phyloP scores from a whole-genome alignment of 1,284 basidiomycete species.

The Hypsizygus ulmarius region DNA sequence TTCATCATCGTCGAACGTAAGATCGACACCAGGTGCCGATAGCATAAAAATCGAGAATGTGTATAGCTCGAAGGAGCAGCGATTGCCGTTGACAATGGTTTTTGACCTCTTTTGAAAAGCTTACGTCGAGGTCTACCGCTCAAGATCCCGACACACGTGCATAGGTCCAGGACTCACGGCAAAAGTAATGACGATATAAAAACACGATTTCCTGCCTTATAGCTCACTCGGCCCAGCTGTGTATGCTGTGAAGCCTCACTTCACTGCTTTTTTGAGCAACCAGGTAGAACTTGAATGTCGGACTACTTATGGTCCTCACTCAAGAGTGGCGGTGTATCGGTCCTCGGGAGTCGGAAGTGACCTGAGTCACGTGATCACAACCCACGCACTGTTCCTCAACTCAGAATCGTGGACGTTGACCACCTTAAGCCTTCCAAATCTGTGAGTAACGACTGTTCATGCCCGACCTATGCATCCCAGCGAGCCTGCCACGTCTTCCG shows the following conservation, averaged over 20 bases:
- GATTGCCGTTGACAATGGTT: background rate
- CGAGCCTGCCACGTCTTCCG: conserved; percentile 4
- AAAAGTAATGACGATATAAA: no score
- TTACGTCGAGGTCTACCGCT: conserved; percentile 1
- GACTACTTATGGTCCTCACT: no score
- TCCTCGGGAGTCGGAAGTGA: conserved; percentile 10
- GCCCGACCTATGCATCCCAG: conserved; percentile 8
- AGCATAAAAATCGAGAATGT: conserved; percentile 43
- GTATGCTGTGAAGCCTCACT: no score
- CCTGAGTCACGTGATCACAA: conserved; percentile 10
- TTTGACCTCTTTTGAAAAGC: conserved; percentile 3
- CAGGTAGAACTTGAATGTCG: no score
- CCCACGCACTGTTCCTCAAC: conserved; percentile 1
- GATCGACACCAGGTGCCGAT: conserved; percentile 54
- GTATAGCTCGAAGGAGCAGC: conserved; percentile 7
- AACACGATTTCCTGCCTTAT: no score
- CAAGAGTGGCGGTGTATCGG: background rate
- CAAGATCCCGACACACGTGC: conserved; percentile 11
- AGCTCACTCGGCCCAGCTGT: no score
- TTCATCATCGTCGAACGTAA: conserved; percentile 64
- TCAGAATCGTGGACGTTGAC: conserved; percentile 16
- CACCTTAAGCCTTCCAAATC: conserved; percentile 36
- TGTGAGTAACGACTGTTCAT: conserved; percentile 31
- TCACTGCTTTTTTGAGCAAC: no score
- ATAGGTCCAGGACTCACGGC: background rate